Percentiles rank a stretch among this genome's conserved stretches.
phyloP scores from a whole-genome alignment of 495 filamentous ascomycete genomes.

The Terfezia claveryi region DNA sequence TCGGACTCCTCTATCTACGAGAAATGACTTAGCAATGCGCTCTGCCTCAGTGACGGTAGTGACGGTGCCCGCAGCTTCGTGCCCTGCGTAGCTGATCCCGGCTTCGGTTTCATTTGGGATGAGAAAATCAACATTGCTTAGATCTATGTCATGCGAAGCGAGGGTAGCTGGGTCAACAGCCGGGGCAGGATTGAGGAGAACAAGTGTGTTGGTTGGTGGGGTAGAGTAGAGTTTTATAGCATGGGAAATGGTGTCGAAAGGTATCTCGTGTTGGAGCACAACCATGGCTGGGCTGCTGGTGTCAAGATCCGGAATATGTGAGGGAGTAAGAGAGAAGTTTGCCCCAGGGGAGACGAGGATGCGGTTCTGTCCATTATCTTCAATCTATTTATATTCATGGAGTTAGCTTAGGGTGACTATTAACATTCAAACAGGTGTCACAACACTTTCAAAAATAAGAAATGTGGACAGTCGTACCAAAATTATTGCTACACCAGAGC shows the following conservation, averaged over 20 bases:
- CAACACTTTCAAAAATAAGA: slow-evolving; percentile 30
- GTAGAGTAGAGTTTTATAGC: slow-evolving; percentile 33
- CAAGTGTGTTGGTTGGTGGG: slow-evolving; percentile 25
- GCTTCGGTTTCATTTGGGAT: slow-evolving; percentile 88
- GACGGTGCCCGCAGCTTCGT: slow-evolving; percentile 28
- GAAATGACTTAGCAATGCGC: slow-evolving; percentile 23
- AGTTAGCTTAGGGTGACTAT: background rate
- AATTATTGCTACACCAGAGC: slow-evolving; percentile 61
- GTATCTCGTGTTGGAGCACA: slow-evolving; percentile 79
- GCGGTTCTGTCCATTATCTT: slow-evolving; percentile 30
- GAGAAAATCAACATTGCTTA: slow-evolving; percentile 31
- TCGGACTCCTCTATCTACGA: slow-evolving; percentile 24
- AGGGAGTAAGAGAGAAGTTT: slow-evolving; percentile 25
- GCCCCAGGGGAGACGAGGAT: slow-evolving; percentile 67
- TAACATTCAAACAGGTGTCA: slow-evolving; percentile 40
- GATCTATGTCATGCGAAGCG: background rate
- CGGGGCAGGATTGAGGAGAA: slow-evolving; percentile 70
- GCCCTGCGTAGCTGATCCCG: slow-evolving; percentile 22
- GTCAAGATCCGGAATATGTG: slow-evolving; percentile 14
- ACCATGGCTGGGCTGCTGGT: slow-evolving; percentile 31
- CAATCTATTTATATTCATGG: background rate
- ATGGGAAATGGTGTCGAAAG: slow-evolving; percentile 43
- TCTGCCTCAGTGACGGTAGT: background rate
- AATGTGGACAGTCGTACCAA: slow-evolving; percentile 24
- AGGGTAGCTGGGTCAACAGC: slow-evolving; percentile 46